phyloP scores from a whole-genome alignment of 2,329 filamentous ascomycete species.

The Hirsutella thompsonii region DNA sequence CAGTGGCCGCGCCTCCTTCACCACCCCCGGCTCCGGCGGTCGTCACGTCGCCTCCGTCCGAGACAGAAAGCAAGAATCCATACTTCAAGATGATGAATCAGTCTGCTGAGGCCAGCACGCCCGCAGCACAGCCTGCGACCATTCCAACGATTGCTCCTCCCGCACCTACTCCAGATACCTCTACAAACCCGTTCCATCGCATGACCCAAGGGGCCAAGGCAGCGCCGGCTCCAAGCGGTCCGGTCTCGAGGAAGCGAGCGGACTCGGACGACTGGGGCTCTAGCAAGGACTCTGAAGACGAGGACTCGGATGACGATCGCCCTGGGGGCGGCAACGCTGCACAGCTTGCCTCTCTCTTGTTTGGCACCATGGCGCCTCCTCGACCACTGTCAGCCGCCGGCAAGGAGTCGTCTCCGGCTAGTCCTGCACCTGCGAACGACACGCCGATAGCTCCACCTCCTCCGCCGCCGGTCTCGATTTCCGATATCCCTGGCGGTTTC shows the following conservation, averaged over 20 bases:
- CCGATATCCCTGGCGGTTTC: conserved; percentile 13
- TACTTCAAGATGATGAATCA: conserved; percentile 86
- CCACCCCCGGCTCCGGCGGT: conserved; percentile 35
- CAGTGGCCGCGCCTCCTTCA: conserved; percentile 29
- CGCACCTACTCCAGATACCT: conserved; percentile 38
- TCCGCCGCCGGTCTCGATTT: conserved; percentile 16
- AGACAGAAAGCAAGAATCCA: conserved; percentile 81
- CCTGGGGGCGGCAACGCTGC: conserved; percentile 76
- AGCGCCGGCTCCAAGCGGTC: conserved; percentile 27
- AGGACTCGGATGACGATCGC: conserved; percentile 66
- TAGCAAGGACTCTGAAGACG: conserved; percentile 44
- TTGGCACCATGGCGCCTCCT: conserved; percentile 92
- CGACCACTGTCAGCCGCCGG: conserved; percentile 76
- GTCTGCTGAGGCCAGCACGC: conserved; percentile 37
- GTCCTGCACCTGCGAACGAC: conserved; percentile 25
- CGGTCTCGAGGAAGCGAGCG: conserved; percentile 39
- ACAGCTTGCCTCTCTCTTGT: conserved; percentile 85
- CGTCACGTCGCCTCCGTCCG: conserved; percentile 41
- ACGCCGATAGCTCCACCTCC: conserved; percentile 26
- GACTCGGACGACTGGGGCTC: conserved; percentile 73
- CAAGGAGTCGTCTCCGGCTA: conserved; percentile 41
- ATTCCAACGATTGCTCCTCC: conserved; percentile 20
- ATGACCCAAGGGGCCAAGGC: conserved; percentile 53
- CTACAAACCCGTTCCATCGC: conserved; percentile 95
- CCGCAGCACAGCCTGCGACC: conserved; percentile 22